Base-by-base conservation (phyloP, 805 yeast genomes). In the Candida chauliodis region DNA sequence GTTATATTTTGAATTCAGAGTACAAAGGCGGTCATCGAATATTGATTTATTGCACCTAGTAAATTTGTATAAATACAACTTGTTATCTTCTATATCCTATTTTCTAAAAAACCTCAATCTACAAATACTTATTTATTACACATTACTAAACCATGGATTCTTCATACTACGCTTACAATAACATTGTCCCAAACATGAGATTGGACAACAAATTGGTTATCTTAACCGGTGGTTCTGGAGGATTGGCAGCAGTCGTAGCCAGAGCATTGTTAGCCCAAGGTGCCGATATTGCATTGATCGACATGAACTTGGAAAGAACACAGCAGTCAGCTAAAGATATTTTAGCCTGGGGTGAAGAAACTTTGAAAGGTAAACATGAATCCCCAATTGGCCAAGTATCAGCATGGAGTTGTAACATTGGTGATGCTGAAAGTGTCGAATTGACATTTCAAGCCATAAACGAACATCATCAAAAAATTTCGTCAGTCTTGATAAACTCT, bases 211-310 rank as follows among this genome's bases (percentile, higher is more conserved):
- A 80, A 54, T 67, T 82, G 39, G 87, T 88, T 29, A 70, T 84
- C 31, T 66, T 84, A 46, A 84, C 93, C 25, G 93, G 93, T 33
- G 93, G 90, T 7, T 81, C 88, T 24, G 93, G 93, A 34, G 91
- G 90, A 13, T 66, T 84, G 49, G 81, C 86, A 1, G 64, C 79
- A 25, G 79, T 82, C 11, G 54, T 83, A 37, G 69, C 83, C 40
- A 75, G 80, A 51, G 85, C 86, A 13, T 62, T 84, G 25, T 58
- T 84, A 9, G 84, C 85, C 3, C 85, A 84, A 51, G 95, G 91
- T 25, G 86, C 91, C 3, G 79, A 80, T 16, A 65, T 84, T 30
- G 93, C 93, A 20, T 68, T 84, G 30, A 69, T 84, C 24, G 93
- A 84, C 57, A 71, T 81, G 63, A 76, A 78, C 63, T 59, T 74